phyloP scores from a whole-genome alignment of 345 rosid species.

The Laguncularia racemosa region DNA sequence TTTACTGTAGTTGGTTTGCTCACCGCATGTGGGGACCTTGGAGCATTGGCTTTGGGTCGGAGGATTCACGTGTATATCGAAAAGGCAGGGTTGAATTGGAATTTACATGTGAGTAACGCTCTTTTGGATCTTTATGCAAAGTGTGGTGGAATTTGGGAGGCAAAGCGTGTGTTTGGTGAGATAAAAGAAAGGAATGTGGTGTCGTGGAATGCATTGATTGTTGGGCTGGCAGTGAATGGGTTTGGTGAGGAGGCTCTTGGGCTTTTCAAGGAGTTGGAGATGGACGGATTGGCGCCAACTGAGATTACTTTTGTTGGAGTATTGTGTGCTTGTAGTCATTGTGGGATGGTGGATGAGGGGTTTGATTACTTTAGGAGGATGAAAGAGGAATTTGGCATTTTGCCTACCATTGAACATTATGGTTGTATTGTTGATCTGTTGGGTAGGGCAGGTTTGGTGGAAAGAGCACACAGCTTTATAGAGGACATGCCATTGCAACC shows the following conservation, averaged over 20 bases:
- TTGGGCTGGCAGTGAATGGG: slow-evolving; percentile 83
- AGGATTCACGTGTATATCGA: slow-evolving; percentile 54
- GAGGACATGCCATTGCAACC: slow-evolving; percentile 54
- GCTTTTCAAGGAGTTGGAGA: slow-evolving; percentile 50
- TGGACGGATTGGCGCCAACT: slow-evolving; percentile 36
- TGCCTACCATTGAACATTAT: slow-evolving; percentile 71
- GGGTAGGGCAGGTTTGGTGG: slow-evolving; percentile 73
- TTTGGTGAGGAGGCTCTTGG: slow-evolving; percentile 64
- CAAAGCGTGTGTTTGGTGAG: slow-evolving; percentile 43
- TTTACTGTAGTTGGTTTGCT: slow-evolving; percentile 73
- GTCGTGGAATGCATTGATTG: slow-evolving; percentile 77
- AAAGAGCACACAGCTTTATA: slow-evolving; percentile 48
- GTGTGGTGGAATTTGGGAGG: slow-evolving; percentile 54
- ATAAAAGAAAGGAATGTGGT: slow-evolving; percentile 55
- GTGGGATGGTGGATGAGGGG: slow-evolving; percentile 78
- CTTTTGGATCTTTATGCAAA: slow-evolving; percentile 77
- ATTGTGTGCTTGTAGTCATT: slow-evolving; percentile 84
- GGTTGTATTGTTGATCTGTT: slow-evolving; percentile 91
- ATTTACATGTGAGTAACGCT: slow-evolving; percentile 46
- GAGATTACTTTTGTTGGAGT: slow-evolving; percentile 78
- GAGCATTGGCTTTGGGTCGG: slow-evolving; percentile 61
- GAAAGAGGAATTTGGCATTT: slow-evolving; percentile 52
- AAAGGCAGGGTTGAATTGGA: slow-evolving; percentile 44
- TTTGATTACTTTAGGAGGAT: slow-evolving; percentile 54
- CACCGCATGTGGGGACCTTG: slow-evolving; percentile 74